Conservation (phyloP, 768 basidiomycete species). For the Serendipita sp. region DNA sequence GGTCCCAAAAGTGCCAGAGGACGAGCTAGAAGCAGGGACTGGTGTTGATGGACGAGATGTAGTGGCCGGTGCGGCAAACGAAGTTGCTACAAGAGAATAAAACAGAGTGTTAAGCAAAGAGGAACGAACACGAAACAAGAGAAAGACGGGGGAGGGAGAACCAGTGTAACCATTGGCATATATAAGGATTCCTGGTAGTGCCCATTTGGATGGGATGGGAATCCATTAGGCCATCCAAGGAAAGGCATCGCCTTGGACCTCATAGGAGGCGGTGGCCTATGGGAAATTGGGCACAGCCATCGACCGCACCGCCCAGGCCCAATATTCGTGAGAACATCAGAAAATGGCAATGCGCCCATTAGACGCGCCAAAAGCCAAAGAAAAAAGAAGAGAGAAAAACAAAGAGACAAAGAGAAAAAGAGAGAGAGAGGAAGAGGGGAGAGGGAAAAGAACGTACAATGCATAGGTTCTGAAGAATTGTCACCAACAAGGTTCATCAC, state of each 20-base stretch:
- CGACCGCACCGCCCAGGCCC: background rate
- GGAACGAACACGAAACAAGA: background rate
- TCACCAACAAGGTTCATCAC: constrained; percentile 20
- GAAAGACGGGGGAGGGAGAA: background rate
- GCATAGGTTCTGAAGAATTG: constrained; percentile 20
- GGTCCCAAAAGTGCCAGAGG: background rate
- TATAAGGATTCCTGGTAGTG: background rate
- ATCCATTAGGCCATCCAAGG: too few relatives aligned
- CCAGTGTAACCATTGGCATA: background rate
- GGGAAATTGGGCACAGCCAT: background rate
- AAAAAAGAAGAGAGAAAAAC: constrained; percentile 7
- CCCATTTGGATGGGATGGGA: too few relatives aligned
- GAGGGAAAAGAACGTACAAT: too few relatives aligned
- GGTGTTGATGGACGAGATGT: constrained; percentile 3
- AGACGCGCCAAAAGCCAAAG: background rate
- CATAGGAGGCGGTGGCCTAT: background rate
- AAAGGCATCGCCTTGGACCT: background rate
- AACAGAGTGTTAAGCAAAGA: background rate
- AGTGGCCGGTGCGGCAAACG: background rate
- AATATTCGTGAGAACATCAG: background rate
- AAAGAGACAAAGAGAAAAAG: background rate
- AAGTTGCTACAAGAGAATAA: background rate
- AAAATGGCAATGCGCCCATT: background rate
- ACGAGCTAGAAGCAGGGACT: background rate
- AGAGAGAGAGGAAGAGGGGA: constrained; percentile 8